Base-by-base conservation (phyloP, 805 yeast genomes). In the Hanseniaspora valbyensis region DNA sequence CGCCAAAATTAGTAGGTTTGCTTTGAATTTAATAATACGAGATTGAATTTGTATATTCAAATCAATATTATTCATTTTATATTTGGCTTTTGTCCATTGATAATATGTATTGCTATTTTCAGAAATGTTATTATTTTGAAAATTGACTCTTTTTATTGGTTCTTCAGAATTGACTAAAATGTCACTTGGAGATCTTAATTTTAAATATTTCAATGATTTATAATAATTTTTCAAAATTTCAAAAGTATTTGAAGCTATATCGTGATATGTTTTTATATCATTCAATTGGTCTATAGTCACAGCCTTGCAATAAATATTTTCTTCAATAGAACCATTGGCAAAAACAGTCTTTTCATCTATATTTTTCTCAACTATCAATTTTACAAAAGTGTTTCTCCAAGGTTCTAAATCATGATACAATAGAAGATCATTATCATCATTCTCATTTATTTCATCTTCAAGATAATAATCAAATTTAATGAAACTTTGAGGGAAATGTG, bases 331-430 rank as follows among this genome's bases (percentile, higher is more conserved):
- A n/a, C n/a, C n/a, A n/a, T n/a, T n/a, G n/a, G n/a, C n/a, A n/a
- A n/a, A 22, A 28, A 4, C 32, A n/a, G 32, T 40, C 2, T 50
- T 56, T 7, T 16, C 26, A 21, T 16, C n/a, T 2, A 14, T 13
- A 25, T 25, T 34, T 48, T 63, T 62, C 4, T 58, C 62, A 24
- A 78, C 55, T 3, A 79, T 82, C 41, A 78, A 61, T 4, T 81
- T 78, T 7, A 81, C 71, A 57, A 86, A 76, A 0, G 83, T 77
- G 60, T 87, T 86, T 46, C 96, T 67, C 64, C 76, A 87, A 1
- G 96, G 95, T 65, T 92, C 96, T 55, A 90, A 78, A 63, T 90
- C 97, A 57, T 83, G 68, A 49, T 83, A 80, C 6, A 80, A 65
- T 25, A 82, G 72, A 37, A 77, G 79, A n/a, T 70, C 71, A 50